Evolutionary conservation across 495 filamentous ascomycete species (phyloP).

Genomic region (Penicillium steckii): DNA sequence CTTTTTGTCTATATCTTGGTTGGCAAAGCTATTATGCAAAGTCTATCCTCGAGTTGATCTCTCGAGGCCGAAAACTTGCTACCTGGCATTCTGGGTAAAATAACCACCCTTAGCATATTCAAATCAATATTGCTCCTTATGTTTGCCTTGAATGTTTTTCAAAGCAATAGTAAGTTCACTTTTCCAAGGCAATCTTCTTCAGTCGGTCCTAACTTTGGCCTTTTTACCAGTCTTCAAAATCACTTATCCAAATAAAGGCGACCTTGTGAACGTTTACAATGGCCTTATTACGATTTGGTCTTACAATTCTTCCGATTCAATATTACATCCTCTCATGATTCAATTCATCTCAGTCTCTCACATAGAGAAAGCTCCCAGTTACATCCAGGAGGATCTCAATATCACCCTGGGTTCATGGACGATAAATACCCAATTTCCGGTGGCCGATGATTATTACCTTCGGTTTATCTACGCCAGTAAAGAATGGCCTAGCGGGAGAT

Average conservation of each 20-base stretch:
- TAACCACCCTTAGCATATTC: background rate
- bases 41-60: background rate
- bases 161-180: slow-evolving; percentile 1
- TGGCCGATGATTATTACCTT: background rate
- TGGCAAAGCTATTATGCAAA: background rate
- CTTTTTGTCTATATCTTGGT: background rate
- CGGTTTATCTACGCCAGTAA: background rate
- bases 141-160: background rate
- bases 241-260: background rate
- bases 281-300: background rate
- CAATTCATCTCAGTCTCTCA: background rate
- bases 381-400: background rate
- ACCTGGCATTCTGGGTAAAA: background rate
- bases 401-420: background rate
- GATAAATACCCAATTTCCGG: background rate
- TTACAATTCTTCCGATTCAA: slow-evolving; percentile 1
- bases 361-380: background rate
- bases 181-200: background rate
- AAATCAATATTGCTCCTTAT: background rate
- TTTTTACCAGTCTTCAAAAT: slow-evolving; percentile 3
- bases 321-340: background rate
- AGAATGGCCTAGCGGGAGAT: background rate
- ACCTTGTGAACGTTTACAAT: slow-evolving; percentile 3
- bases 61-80: background rate
- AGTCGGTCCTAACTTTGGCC: background rate